These are phyloP conservation scores for Mercurialis annua DNA, from an alignment of 345 rosid genomes.

Conservation along the genomic window DNA sequence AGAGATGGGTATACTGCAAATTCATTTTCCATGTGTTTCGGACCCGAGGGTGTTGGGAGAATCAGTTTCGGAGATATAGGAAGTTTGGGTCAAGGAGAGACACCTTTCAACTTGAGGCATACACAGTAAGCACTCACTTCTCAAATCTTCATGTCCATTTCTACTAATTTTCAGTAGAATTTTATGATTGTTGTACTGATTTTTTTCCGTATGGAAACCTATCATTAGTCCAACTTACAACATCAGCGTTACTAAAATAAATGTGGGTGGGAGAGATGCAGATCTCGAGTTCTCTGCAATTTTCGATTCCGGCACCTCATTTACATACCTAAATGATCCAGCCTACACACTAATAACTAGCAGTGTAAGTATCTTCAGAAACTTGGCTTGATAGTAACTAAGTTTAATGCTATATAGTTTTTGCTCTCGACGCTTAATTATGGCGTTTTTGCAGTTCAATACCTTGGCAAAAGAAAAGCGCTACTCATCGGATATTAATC, in stretches of 20 bases:
- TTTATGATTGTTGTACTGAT: constrained; percentile 15
- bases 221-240: constrained; percentile 77
- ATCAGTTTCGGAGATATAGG: constrained; percentile 93
- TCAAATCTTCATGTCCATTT: background rate
- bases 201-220: background rate
- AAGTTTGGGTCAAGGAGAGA: constrained; percentile 69
- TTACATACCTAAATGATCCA: constrained; percentile 77
- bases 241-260: constrained; percentile 58
- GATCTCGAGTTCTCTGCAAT: constrained; percentile 66
- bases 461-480: constrained; percentile 49
- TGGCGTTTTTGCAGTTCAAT: constrained; percentile 61
- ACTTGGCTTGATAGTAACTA: constrained; percentile 2
- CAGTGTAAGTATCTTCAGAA: constrained; percentile 50
- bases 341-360: constrained; percentile 60
- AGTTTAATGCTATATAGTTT: background rate
- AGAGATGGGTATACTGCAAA: constrained; percentile 53
- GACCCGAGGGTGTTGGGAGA: constrained; percentile 66
- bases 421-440: constrained; percentile 4
- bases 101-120: constrained; percentile 67
- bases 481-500: constrained; percentile 19
- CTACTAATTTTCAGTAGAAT: background rate
- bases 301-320: constrained; percentile 93
- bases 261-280: constrained; percentile 48
- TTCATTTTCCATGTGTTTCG: constrained; percentile 98
- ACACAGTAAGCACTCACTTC: constrained; percentile 48